phyloP scores from a whole-genome alignment of 306 rosid genomes.

The Castanea sativa region DNA sequence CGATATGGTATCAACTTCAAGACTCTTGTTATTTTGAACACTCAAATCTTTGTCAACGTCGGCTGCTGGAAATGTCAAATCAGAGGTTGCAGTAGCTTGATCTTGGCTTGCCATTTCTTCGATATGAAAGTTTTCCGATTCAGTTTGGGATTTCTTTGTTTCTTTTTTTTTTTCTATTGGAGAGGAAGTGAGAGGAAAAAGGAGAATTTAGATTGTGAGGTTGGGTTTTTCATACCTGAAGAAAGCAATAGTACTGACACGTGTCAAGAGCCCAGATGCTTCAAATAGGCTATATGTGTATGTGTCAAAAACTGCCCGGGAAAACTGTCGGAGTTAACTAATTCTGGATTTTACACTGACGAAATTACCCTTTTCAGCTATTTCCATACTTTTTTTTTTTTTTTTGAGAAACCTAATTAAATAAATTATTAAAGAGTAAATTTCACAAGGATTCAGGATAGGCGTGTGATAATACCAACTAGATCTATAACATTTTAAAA shows the following conservation, averaged over 20 bases:
- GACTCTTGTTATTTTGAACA: conserved; percentile 27
- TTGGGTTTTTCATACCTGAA: conserved; percentile 11
- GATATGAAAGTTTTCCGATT: background rate
- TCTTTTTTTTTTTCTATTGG: background rate
- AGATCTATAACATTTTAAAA: too few species aligned
- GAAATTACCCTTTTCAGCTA: background rate
- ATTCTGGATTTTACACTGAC: background rate
- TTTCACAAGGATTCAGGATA: too few species aligned
- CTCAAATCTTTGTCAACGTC: conserved; percentile 37
- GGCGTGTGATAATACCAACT: too few species aligned
- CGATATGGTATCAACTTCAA: conserved; percentile 45
- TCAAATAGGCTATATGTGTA: conserved; percentile 22
- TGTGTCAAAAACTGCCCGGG: conserved; percentile 21
- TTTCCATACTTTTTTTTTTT: too few species aligned
- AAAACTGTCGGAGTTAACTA: conserved; percentile 17
- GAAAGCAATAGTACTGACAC: conserved; percentile 21
- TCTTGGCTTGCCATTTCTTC: conserved; percentile 45
- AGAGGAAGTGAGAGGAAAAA: conserved; percentile 4
- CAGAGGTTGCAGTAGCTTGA: conserved; percentile 12
- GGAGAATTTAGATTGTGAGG: background rate
- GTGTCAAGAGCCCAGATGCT: conserved; percentile 13
- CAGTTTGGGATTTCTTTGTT: conserved; percentile 6
- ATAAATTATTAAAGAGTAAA: too few species aligned
- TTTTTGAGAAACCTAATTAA: too few species aligned
- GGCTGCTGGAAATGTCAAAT: conserved; percentile 39